A percentile compares a stretch with the other conserved stretches of the same genome.
phyloP scores from a whole-genome alignment of 495 filamentous ascomycete genomes.

The Pyronema domesticum region DNA sequence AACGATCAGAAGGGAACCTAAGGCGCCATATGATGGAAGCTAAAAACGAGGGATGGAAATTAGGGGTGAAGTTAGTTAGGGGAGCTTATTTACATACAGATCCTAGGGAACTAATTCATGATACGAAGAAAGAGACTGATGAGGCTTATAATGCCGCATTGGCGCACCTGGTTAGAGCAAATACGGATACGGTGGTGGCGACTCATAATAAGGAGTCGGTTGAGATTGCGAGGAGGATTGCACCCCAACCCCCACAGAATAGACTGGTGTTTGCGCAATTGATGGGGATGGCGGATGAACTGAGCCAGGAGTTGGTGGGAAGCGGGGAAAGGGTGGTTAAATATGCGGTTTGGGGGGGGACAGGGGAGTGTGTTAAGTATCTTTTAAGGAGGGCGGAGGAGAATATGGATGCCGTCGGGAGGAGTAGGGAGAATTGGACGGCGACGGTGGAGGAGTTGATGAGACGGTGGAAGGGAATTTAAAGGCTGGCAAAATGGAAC shows the following conservation, averaged over 20 bases:
- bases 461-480: constrained; percentile 32
- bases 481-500: not conserved
- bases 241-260: constrained; percentile 27
- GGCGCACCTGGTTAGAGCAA: not conserved
- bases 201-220: constrained; percentile 86
- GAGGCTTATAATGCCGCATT: constrained; percentile 31
- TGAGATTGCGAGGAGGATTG: constrained; percentile 34
- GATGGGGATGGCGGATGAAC: constrained; percentile 93
- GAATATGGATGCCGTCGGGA: constrained; percentile 71
- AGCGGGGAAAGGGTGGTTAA: constrained; percentile 55
- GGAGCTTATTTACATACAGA: constrained; percentile 78
- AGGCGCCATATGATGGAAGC: constrained; percentile 49
- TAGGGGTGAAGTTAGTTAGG: constrained; percentile 82
- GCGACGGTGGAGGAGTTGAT: constrained; percentile 58
- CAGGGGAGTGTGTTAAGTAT: constrained; percentile 87
- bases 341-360: constrained; percentile 80
- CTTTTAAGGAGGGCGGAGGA: constrained; percentile 69
- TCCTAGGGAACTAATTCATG: constrained; percentile 58
- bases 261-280: constrained; percentile 71
- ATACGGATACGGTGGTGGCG: constrained; percentile 48
- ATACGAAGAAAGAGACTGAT: constrained; percentile 69
- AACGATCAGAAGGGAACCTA: constrained; percentile 41
- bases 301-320: constrained; percentile 62
- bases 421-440: constrained; percentile 55
- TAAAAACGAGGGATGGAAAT: constrained; percentile 47